These are phyloP conservation scores for Brettanomyces naardenensis DNA, from an alignment of 805 yeast genomes.

Conservation along the genomic window DNA sequence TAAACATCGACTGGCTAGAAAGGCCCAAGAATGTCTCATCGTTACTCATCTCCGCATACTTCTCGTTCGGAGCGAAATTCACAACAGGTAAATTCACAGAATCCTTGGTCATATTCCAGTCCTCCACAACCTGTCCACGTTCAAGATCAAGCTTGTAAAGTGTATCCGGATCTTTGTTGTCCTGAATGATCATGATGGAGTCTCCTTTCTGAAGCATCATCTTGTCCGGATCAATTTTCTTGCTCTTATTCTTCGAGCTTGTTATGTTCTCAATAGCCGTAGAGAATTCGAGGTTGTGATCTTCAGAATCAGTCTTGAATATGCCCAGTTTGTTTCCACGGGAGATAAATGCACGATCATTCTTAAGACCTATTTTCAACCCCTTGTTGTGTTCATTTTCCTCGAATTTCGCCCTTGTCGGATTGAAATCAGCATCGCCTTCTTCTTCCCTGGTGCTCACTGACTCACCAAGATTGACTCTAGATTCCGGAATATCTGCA, in stretches of 20 bases:
- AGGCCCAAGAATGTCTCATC: conserved; percentile 74
- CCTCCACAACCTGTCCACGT: conserved; percentile 78
- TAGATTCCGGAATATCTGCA: conserved; percentile 6
- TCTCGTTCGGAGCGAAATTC: conserved; percentile 60
- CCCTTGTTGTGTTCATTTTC: conserved; percentile 36
- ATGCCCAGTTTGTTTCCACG: conserved; percentile 79
- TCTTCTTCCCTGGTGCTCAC: conserved; percentile 22
- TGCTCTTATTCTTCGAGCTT: conserved; percentile 38
- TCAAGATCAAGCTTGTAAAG: conserved; percentile 73
- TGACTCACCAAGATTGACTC: not conserved
- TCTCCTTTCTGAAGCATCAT: conserved; percentile 78
- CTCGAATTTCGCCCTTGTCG: conserved; percentile 12
- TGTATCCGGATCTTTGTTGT: conserved; percentile 32
- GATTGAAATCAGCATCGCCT: conserved; percentile 30
- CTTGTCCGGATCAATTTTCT: conserved; percentile 43
- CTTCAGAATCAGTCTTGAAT: conserved; percentile 46
- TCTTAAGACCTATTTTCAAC: conserved; percentile 61
- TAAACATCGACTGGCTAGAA: conserved; percentile 57
- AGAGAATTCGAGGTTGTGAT: conserved; percentile 47
- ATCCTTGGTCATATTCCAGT: conserved; percentile 52
- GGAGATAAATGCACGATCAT: conserved; percentile 70
- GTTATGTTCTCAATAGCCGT: conserved; percentile 61
- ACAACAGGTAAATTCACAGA: conserved; percentile 34
- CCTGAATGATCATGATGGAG: conserved; percentile 57
- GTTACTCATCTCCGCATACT: conserved; percentile 63